Conservation (phyloP, 176 grass and related monocot genomes). For the Raddia distichophylla region DNA sequence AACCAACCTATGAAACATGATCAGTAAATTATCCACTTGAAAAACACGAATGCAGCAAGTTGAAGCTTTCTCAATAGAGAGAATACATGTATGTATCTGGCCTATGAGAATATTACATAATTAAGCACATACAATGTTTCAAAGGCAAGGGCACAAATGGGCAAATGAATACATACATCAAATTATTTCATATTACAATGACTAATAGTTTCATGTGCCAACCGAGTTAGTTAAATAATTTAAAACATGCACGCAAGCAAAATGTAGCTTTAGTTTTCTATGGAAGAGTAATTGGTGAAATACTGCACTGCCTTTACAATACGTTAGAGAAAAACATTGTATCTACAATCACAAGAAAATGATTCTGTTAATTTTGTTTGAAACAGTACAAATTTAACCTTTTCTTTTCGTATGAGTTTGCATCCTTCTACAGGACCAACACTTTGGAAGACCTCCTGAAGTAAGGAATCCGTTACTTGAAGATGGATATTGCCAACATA, state of each 20-base stretch:
- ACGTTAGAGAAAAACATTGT: not conserved
- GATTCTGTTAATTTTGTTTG: not conserved
- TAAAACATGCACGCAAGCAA: not conserved
- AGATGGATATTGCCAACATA: slow-evolving; percentile 98
- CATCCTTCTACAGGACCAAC: slow-evolving; percentile 95
- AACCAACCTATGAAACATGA: slow-evolving; percentile 25
- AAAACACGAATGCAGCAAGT: slow-evolving; percentile 31
- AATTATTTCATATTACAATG: not conserved
- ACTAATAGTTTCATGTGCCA: not conserved
- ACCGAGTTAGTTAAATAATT: slow-evolving; percentile 2
- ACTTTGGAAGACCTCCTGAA: slow-evolving; percentile 92
- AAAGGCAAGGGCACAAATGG: not conserved
- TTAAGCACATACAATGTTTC: slow-evolving; percentile 20
- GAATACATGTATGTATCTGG: not conserved
- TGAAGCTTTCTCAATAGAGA: not conserved
- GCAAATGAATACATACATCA: slow-evolving; percentile 4
- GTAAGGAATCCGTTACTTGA: slow-evolving; percentile 74
- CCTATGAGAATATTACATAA: slow-evolving; percentile 18
- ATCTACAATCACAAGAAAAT: not conserved
- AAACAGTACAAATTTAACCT: slow-evolving; percentile 51
- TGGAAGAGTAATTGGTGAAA: not conserved
- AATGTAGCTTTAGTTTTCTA: not conserved
- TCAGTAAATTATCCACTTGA: slow-evolving; percentile 23
- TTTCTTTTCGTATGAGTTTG: slow-evolving; percentile 99
- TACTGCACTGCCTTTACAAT: not conserved